Conservation (phyloP, 768 basidiomycete genomes). For the Asterophora parasitica region DNA sequence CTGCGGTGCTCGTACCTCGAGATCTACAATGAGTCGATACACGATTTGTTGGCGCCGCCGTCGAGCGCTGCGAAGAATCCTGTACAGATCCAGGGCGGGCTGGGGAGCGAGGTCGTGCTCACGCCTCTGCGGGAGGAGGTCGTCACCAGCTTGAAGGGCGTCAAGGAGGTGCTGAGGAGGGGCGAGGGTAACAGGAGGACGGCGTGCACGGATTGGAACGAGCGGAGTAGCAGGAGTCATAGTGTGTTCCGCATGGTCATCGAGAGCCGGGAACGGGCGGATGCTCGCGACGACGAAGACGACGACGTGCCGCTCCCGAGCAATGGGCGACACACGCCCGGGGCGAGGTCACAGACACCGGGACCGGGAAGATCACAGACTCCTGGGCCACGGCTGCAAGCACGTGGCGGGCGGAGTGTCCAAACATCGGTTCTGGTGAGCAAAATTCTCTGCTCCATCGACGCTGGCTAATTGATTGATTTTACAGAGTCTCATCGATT, state of each 20-base stretch:
- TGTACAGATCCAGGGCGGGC: constrained; percentile 71
- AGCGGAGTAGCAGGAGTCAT: constrained; percentile 90
- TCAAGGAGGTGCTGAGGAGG: constrained; percentile 77
- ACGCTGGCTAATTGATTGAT: background rate
- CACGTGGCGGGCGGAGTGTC: constrained; percentile 74
- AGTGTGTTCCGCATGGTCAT: constrained; percentile 92
- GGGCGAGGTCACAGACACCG: constrained; percentile 40
- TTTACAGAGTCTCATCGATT: constrained; percentile 81
- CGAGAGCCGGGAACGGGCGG: constrained; percentile 72
- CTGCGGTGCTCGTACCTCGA: constrained; percentile 94
- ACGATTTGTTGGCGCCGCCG: constrained; percentile 80
- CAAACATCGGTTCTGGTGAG: constrained; percentile 68
- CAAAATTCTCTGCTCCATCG: constrained; percentile 17
- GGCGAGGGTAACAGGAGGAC: constrained; percentile 88
- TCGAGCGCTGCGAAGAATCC: constrained; percentile 46
- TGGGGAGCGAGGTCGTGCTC: constrained; percentile 53
- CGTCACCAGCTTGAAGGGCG: constrained; percentile 84
- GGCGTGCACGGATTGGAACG: constrained; percentile 99
- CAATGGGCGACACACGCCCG: constrained; percentile 27
- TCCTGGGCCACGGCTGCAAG: constrained; percentile 58
- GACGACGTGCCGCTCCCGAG: constrained; percentile 24
- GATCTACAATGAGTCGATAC: constrained; percentile 91
- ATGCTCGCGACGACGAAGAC: constrained; percentile 35
- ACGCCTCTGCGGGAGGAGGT: constrained; percentile 86
- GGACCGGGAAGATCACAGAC: constrained; percentile 37